Evolutionary conservation across 495 filamentous ascomycete genomes (phyloP).

Genomic region (Pyrenula massariospora): DNA sequence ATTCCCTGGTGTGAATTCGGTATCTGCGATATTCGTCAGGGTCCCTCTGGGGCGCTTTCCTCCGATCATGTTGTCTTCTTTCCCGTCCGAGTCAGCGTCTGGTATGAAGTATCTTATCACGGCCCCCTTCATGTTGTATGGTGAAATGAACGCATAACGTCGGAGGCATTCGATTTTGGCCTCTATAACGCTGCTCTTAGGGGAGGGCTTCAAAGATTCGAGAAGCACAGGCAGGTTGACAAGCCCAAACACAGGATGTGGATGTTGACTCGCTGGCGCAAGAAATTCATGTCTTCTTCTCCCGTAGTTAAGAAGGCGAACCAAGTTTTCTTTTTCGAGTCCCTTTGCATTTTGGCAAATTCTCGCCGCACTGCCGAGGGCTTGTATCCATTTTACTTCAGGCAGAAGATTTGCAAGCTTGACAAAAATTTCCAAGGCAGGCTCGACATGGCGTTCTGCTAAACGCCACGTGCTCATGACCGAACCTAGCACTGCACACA

Average conservation of each 20-base stretch:
- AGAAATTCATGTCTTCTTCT: not conserved
- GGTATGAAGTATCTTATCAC: not conserved
- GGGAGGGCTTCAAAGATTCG: not conserved
- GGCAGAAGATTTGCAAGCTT: not conserved
- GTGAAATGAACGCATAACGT: not conserved
- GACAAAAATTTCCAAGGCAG: not conserved
- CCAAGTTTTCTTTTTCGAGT: not conserved
- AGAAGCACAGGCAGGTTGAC: not conserved
- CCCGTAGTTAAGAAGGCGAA: not conserved
- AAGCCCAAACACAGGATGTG: not conserved
- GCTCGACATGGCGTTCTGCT: not conserved
- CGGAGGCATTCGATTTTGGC: not conserved
- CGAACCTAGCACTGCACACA: conserved; percentile 2
- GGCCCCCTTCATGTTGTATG: not conserved
- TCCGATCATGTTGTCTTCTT: not conserved
- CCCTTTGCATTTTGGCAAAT: not conserved
- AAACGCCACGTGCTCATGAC: not conserved
- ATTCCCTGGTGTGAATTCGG: not conserved
- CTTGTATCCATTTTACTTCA: not conserved
- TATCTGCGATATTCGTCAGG: not conserved
- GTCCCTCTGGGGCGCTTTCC: not conserved
- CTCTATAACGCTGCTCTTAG: not conserved
- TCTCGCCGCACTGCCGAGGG: not conserved
- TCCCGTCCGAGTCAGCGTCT: not conserved
- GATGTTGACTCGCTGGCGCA: not conserved